Base-by-base conservation (phyloP, 441 rosid genomes). In the Adansonia grandidieri region DNA sequence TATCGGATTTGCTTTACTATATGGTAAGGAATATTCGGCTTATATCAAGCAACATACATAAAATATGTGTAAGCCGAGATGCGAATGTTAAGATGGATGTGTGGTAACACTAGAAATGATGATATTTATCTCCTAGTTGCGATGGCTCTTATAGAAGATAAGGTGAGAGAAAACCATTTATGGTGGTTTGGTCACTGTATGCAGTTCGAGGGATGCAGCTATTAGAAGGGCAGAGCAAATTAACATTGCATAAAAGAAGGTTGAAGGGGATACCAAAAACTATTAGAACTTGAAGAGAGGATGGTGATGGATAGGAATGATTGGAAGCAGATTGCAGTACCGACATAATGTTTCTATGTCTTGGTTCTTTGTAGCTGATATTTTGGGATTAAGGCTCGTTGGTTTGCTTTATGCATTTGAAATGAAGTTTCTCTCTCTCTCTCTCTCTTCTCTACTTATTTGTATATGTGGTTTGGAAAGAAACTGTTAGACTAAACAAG, bases 91-190 rank as follows among this genome's bases (percentile, higher is more conserved):
- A 32, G 47, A 32, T 32, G 47, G 47, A 63, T 63, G 45, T 63
- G 48, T 64, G 40, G 69, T 37, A 64, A 37, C 20, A 37, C 45
- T 14, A 40, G 48, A 37, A 64, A 64, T 64, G 19, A 37, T 63
- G 68, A 32, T 63, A 32, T 63, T 63, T 14, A 45, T 63, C 68
- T 63, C 37, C 47, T 32, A 63, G 68, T 32, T 63, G 19, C 20
- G 47, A 63, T 63, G 37, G 47, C 68, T 63, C n/a, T 13, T 32
- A 63, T 63, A 32, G 68, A 63, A 45, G 47, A 63, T 63, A 63
- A n/a, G 68, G 44, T 63, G 20, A 63, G 20, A 63, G 47, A 63
- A 63, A 63, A 63, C 44, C 68, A 63, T 64, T 64, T 37, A 32
- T 3, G 47, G 19, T 64, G 40, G 22, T 64, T 64, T 40, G 48